Base-by-base conservation (phyloP, 768 basidiomycete species). In the Collybia nuda region DNA sequence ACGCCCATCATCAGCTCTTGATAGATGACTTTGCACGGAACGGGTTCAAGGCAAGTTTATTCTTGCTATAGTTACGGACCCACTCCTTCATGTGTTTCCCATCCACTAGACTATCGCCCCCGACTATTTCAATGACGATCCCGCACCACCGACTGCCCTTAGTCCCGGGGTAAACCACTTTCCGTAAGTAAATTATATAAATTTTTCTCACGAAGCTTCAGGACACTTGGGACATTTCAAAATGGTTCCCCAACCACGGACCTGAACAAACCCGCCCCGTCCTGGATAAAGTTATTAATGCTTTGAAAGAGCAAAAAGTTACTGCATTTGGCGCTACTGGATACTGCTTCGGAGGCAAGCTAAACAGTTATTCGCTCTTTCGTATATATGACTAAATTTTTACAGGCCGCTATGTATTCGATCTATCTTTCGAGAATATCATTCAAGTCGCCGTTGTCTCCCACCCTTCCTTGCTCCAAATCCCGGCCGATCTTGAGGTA, bases 301-400 rank as follows among this genome's bases (percentile, higher is more conserved):
- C 71, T 0, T 75, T 91, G 52, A 84, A 82, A 61, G 77, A 66
- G 26, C 59, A 78, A 53, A 88, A 87, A 1, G 70, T 90, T 18
- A 80, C 71, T 1, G 62, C 62, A 6, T 76, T 90, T 50, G 86
- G 70, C 0, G 81, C 82, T 0, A 77, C 78, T 4, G 86, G 85
- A 2, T 90, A 82, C 71, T 91, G 89, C 70, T 84, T 79, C 48
- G 85, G 86, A 52, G 86, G 81, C 76, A 52, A 50, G 73, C 12
- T 24, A 19, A 18, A n/a, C 2, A 14, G n/a, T 14, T 6, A 24
- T 23, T 2, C 15, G 0, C 17, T 12, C 6, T 1, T 36, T 7
- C n/a, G 14, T 15, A 18, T 6, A 26, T 35, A 2, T 19, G 26
- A 7, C 44, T 19, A 22, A 17, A 18, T 44, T 39, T 51, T 7